A percentile compares a stretch with the other conserved stretches of the same genome.
phyloP scores from a whole-genome alignment of 345 rosid genomes.

The Erucastrum elatum region DNA sequence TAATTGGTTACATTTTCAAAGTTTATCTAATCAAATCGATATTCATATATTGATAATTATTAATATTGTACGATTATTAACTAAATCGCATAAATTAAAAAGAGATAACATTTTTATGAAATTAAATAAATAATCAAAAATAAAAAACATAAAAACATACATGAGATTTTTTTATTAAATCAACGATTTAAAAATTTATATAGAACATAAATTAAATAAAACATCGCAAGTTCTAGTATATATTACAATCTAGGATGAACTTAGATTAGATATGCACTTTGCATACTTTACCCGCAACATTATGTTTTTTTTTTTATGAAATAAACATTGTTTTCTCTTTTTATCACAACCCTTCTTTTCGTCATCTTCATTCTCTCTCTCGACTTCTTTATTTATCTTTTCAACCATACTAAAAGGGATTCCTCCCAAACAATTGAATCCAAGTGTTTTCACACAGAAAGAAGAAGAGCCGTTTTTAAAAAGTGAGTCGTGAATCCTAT shows the following conservation, averaged over 20 bases:
- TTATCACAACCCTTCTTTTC: slow-evolving; percentile 33
- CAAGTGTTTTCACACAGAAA: slow-evolving; percentile 25
- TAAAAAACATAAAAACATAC: too few relatives aligned
- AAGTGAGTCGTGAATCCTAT: slow-evolving; percentile 17
- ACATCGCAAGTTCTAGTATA: too few relatives aligned
- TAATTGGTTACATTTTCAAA: too few relatives aligned
- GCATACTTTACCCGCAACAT: slow-evolving; percentile 17
- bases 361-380: slow-evolving; percentile 5
- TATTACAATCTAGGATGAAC: slow-evolving; percentile 16
- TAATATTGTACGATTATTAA: too few relatives aligned
- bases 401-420: slow-evolving; percentile 24
- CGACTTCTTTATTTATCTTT: slow-evolving; percentile 11
- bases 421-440: slow-evolving; percentile 38
- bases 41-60: too few relatives aligned
- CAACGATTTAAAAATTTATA: too few relatives aligned
- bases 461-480: slow-evolving; percentile 32
- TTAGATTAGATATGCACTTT: background rate
- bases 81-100: too few relatives aligned
- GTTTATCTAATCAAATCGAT: too few relatives aligned
- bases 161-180: too few relatives aligned
- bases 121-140: too few relatives aligned
- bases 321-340: slow-evolving; percentile 36
- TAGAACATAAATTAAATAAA: too few relatives aligned
- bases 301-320: slow-evolving; percentile 28
- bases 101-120: too few relatives aligned